Conservation (phyloP, 257 asterid species). For the Leonotis leonurus region DNA sequence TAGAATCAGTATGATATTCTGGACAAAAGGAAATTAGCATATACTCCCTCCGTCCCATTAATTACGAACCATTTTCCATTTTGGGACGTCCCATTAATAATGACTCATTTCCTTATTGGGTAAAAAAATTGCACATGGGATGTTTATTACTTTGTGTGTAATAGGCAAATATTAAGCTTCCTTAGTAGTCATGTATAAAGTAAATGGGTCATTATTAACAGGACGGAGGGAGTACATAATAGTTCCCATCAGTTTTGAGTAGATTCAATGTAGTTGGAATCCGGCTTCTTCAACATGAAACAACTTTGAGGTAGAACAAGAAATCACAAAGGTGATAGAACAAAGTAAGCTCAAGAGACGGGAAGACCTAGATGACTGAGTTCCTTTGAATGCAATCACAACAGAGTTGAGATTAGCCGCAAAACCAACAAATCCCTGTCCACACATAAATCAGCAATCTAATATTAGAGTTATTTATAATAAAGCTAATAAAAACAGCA, state of each 20-base stretch:
- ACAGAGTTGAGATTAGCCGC: constrained; percentile 70
- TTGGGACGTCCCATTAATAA: no score
- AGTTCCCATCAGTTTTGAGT: neutral
- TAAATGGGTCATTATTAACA: no score
- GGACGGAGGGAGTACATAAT: no score
- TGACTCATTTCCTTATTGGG: no score
- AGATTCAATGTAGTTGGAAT: neutral
- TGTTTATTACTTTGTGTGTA: no score
- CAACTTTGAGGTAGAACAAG: constrained; percentile 2
- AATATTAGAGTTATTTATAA: neutral
- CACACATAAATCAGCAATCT: constrained; percentile 7
- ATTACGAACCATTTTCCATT: no score
- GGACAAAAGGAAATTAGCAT: constrained; percentile 11
- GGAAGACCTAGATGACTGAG: constrained; percentile 76
- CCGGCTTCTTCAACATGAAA: constrained; percentile 6
- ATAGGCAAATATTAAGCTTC: no score
- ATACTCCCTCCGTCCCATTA: no score
- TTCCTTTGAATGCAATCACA: constrained; percentile 94
- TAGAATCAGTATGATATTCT: neutral
- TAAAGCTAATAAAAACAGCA: neutral
- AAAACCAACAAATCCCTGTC: constrained; percentile 89
- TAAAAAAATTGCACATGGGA: no score
- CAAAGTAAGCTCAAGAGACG: constrained; percentile 11
- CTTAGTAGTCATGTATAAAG: no score
- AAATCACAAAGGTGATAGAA: constrained; percentile 7